Percentiles rank a stretch among this genome's conserved stretches.
Evolutionary conservation across 2,329 filamentous ascomycete genomes (phyloP).

Genomic region (Penicillium sp.): DNA sequence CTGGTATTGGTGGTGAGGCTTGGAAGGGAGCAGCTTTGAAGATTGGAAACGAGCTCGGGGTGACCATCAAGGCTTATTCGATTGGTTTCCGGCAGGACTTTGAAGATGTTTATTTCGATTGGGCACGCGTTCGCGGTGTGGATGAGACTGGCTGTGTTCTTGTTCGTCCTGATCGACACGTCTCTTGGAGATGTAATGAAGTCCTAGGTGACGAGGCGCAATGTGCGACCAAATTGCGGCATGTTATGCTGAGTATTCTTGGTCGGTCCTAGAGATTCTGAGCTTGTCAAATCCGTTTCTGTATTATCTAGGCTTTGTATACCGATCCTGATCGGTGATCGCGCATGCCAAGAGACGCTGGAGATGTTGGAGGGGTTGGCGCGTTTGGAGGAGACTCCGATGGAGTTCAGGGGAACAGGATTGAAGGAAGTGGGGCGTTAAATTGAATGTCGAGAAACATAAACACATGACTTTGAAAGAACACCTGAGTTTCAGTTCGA

Average conservation of each 20-base stretch:
- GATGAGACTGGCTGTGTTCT: constrained; percentile 60
- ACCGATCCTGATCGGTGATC: not conserved
- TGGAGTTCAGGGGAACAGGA: not conserved
- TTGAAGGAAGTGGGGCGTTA: not conserved
- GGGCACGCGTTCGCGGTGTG: constrained; percentile 55
- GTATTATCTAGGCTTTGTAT: not conserved
- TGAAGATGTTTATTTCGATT: constrained; percentile 64
- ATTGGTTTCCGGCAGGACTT: constrained; percentile 62
- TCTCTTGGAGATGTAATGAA: constrained; percentile 52
- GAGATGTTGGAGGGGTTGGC: not conserved
- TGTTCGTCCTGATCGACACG: constrained; percentile 59
- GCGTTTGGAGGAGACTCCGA: not conserved
- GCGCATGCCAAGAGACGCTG: not conserved
- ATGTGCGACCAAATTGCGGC: constrained; percentile 7
- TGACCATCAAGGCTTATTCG: constrained; percentile 51
- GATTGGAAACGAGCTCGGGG: constrained; percentile 41
- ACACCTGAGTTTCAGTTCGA: no score
- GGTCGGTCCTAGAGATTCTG: constrained; percentile 39
- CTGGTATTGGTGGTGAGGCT: constrained; percentile 56
- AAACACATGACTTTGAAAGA: no score
- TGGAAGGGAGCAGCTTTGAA: constrained; percentile 55
- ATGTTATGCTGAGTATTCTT: constrained; percentile 12
- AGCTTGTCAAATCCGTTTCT: constrained; percentile 35
- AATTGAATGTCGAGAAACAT: no score
- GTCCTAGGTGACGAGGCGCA: constrained; percentile 3